A percentile compares a stretch with the other conserved stretches of the same genome.
These are phyloP conservation scores for Trichoderma endophyticum DNA, from an alignment of 2,329 filamentous ascomycete species.

Conservation along the genomic window DNA sequence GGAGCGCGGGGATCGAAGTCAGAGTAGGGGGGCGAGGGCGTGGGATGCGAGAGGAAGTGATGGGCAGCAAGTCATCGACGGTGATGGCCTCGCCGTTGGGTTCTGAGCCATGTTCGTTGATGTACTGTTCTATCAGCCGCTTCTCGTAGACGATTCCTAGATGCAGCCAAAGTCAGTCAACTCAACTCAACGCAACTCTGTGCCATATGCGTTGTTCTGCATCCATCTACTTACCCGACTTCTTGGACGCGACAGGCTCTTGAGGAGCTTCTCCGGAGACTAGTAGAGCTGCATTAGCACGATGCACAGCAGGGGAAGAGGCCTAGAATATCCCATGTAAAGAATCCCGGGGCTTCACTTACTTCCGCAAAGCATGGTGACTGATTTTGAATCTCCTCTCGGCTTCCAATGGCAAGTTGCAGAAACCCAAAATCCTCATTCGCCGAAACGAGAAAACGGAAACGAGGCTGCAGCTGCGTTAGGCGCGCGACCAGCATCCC, in stretches of 20 bases:
- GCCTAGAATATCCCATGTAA: too few relatives aligned
- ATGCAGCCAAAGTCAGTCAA: too few relatives aligned
- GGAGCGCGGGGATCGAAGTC: constrained; percentile 91
- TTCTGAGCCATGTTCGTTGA: constrained; percentile 88
- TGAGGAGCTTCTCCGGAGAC: constrained; percentile 97
- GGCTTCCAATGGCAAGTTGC: constrained; percentile 29
- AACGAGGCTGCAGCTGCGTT: neutral
- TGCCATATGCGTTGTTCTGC: neutral
- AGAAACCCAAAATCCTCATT: neutral
- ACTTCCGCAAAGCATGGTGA: constrained; percentile 50
- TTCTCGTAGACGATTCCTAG: constrained; percentile 94
- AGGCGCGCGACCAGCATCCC: constrained; percentile 19
- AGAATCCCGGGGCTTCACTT: constrained; percentile 22
- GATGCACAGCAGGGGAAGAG: neutral
- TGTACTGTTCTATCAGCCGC: constrained; percentile 90
- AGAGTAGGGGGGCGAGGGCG: constrained; percentile 87
- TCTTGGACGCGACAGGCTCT: constrained; percentile 89
- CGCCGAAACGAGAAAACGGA: neutral
- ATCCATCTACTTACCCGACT: constrained; percentile 67
- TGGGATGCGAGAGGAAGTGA: constrained; percentile 80
- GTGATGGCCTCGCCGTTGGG: constrained; percentile 84
- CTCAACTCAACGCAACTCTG: too few relatives aligned
- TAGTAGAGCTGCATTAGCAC: constrained; percentile 45
- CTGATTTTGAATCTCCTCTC: constrained; percentile 27
- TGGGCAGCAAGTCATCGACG: constrained; percentile 78